Percentiles rank a stretch among this genome's conserved stretches.
Evolutionary conservation across 495 filamentous ascomycete species (phyloP).

Genomic region (Neurospora sp.): DNA sequence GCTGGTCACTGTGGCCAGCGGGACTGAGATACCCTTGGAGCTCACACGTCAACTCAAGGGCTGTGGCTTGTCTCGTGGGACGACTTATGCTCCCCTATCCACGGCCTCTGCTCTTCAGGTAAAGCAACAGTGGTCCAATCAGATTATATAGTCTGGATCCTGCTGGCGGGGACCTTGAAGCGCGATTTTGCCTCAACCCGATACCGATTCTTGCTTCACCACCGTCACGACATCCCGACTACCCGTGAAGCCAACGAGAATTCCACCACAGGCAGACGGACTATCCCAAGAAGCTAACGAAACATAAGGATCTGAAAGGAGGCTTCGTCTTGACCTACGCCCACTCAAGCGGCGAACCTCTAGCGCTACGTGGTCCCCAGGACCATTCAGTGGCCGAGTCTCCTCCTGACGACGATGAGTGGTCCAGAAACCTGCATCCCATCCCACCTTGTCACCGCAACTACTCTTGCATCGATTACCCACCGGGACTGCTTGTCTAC

Average conservation of each 20-base stretch:
- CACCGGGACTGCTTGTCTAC: slow-evolving; percentile 14
- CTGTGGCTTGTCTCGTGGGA: background rate
- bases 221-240: background rate
- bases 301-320: slow-evolving; percentile 11
- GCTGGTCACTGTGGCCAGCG: background rate
- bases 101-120: background rate
- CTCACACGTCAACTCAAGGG: background rate
- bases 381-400: slow-evolving; percentile 33
- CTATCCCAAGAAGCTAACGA: slow-evolving; percentile 1
- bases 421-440: slow-evolving; percentile 28
- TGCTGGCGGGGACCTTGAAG: background rate
- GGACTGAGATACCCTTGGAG: background rate
- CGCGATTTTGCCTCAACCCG: background rate
- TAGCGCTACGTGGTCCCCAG: slow-evolving; percentile 15
- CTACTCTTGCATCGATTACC: slow-evolving; percentile 23
- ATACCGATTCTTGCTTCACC: background rate
- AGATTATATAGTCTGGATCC: background rate
- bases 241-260: background rate
- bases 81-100: background rate
- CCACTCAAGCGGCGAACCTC: slow-evolving; percentile 20
- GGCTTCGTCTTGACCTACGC: slow-evolving; percentile 14
- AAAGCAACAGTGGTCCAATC: background rate
- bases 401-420: slow-evolving; percentile 27
- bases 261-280: background rate
- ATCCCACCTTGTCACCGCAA: slow-evolving; percentile 25